These are phyloP conservation scores for Jacaranda mimosifolia DNA, from an alignment of 257 asterid genomes.

Conservation along the genomic window DNA sequence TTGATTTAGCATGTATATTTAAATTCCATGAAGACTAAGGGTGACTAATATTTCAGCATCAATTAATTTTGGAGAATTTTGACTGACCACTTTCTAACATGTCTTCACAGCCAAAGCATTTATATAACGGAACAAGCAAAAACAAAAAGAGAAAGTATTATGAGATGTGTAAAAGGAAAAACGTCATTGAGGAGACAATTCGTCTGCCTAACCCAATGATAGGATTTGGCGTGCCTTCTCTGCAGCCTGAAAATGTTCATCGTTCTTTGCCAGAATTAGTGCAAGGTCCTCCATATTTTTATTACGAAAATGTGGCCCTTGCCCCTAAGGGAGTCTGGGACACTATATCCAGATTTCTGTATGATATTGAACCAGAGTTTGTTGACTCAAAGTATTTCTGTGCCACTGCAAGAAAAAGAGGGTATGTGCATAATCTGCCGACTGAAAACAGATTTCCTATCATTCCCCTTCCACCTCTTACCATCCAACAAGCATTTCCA, in stretches of 20 bases:
- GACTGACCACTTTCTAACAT: conserved; percentile 15
- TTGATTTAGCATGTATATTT: conserved; percentile 6
- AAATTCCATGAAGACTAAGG: background rate
- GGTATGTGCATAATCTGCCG: conserved; percentile 70
- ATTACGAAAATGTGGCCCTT: conserved; percentile 71
- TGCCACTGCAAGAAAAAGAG: conserved; percentile 68
- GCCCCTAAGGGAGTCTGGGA: conserved; percentile 84
- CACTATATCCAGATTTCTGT: conserved; percentile 55
- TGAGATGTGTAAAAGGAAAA: conserved; percentile 41
- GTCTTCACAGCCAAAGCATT: conserved; percentile 48
- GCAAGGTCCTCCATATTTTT: conserved; percentile 61
- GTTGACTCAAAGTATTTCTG: conserved; percentile 67
- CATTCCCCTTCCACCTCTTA: conserved; percentile 62
- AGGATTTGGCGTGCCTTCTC: conserved; percentile 64
- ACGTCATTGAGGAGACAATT: conserved; percentile 38
- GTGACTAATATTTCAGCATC: conserved; percentile 17
- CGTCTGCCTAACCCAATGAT: conserved; percentile 80
- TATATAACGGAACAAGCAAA: conserved; percentile 41
- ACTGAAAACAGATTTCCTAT: conserved; percentile 62
- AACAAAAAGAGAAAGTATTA: conserved; percentile 52
- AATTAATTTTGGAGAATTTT: background rate
- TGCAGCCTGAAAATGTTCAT: conserved; percentile 30
- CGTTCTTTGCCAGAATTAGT: conserved; percentile 55
- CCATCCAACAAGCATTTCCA: conserved; percentile 63
- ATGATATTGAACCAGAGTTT: conserved; percentile 65